These are phyloP conservation scores for Scytalidium lignicola DNA, from an alignment of 2,329 filamentous ascomycete species.

Conservation along the genomic window DNA sequence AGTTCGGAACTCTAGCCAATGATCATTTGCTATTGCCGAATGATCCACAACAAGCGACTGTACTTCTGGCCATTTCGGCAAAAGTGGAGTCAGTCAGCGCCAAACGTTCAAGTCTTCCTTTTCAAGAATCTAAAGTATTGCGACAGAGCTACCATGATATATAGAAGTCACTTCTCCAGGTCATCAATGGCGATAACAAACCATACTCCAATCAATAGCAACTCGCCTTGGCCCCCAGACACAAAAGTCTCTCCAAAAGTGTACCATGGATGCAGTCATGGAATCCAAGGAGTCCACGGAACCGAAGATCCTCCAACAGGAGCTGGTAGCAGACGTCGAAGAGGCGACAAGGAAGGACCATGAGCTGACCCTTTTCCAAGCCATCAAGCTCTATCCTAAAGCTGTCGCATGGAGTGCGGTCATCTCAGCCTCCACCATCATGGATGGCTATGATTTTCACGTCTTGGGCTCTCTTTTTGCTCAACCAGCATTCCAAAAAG, in stretches of 20 bases:
- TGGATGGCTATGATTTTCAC: slow-evolving; percentile 32
- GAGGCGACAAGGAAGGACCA: slow-evolving; percentile 2
- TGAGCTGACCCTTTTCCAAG: slow-evolving; percentile 2
- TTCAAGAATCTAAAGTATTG: background rate
- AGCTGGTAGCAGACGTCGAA: slow-evolving; percentile 1
- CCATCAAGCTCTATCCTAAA: slow-evolving; percentile 3
- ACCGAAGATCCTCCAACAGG: background rate
- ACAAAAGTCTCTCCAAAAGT: background rate
- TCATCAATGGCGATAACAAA: background rate
- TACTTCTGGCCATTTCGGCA: background rate
- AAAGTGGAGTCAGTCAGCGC: background rate
- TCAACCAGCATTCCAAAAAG: slow-evolving; percentile 23
- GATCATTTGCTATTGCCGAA: background rate
- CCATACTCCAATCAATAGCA: background rate
- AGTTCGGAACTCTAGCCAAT: background rate
- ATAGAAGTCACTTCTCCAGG: background rate
- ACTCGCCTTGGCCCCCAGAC: background rate
- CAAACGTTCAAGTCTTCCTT: background rate
- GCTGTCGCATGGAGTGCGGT: slow-evolving; percentile 24
- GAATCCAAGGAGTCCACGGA: background rate
- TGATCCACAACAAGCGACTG: background rate
- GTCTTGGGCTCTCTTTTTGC: slow-evolving; percentile 30
- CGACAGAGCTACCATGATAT: background rate
- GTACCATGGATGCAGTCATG: background rate
- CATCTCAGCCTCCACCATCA: slow-evolving; percentile 29